Evolutionary conservation across 2,329 filamentous ascomycete species (phyloP).

Genomic region (Ampelomyces quisqualis): DNA sequence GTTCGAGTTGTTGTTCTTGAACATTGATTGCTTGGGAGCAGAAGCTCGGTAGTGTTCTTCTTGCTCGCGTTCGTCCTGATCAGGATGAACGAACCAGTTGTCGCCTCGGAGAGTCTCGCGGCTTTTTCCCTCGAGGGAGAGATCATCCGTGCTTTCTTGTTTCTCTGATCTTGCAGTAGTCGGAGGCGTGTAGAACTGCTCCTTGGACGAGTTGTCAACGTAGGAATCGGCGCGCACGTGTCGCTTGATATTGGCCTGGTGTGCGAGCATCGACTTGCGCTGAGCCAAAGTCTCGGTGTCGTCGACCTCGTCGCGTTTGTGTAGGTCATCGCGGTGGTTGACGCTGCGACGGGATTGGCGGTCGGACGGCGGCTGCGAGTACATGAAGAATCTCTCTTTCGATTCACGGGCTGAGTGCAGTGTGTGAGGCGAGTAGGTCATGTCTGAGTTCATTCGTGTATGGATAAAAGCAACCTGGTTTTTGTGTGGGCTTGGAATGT

Average conservation of each 20-base stretch:
- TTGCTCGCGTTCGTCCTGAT: conserved; percentile 17
- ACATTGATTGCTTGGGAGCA: conserved; percentile 24
- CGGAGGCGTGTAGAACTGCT: conserved; percentile 35
- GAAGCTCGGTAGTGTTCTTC: conserved; percentile 14
- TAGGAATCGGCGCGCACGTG: conserved; percentile 31
- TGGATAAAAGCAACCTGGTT: conserved; percentile 74
- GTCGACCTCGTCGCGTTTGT: conserved; percentile 24
- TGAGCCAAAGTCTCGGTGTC: conserved; percentile 37
- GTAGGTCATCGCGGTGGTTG: conserved; percentile 35
- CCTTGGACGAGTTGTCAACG: conserved; percentile 30
- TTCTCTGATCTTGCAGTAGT: conserved; percentile 20
- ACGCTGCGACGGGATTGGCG: conserved; percentile 44
- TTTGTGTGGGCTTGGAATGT: conserved; percentile 36
- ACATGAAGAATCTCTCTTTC: conserved; percentile 51
- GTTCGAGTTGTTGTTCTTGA: conserved; percentile 23
- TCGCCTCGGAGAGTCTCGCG: conserved; percentile 45
- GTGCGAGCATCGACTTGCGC: conserved; percentile 36
- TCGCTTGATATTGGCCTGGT: conserved; percentile 39
- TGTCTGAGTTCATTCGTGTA: conserved; percentile 67
- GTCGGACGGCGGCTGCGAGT: conserved; percentile 38
- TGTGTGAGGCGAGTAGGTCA: conserved; percentile 54
- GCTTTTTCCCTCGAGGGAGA: conserved; percentile 30
- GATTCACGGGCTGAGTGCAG: conserved; percentile 57
- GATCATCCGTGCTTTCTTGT: conserved; percentile 25
- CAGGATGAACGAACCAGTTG: conserved; percentile 51